phyloP scores from a whole-genome alignment of 305 asterid genomes.

The Fraxinus albicans region DNA sequence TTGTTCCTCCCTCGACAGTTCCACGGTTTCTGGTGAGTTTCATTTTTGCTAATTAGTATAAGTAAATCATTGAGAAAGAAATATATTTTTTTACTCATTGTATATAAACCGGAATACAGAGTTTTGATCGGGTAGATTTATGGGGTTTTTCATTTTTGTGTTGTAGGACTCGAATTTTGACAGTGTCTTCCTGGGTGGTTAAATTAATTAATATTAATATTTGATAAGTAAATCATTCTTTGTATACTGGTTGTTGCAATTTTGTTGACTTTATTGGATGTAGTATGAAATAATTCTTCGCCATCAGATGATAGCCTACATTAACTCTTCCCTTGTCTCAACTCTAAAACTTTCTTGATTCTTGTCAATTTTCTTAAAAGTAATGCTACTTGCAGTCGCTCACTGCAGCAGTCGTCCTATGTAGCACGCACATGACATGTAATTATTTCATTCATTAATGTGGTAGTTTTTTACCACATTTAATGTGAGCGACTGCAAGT shows the following conservation, averaged over 20 bases:
- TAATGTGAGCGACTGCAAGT: no score
- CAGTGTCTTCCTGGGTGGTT: not conserved
- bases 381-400: no score
- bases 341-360: not conserved
- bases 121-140: not conserved
- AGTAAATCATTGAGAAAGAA: not conserved
- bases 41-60: not conserved
- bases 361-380: no score
- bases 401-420: no score
- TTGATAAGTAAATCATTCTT: not conserved
- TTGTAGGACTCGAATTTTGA: not conserved
- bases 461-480: no score
- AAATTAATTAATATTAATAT: not conserved
- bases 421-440: no score
- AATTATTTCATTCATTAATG: no score
- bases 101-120: not conserved
- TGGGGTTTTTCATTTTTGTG: not conserved
- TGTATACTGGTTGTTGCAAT: not conserved
- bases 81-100: not conserved
- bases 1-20: not conserved
- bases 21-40: not conserved
- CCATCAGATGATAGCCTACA: not conserved
- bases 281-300: not conserved
- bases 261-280: not conserved
- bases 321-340: not conserved